Percentiles rank a stretch among this genome's conserved stretches.
Evolutionary conservation across 805 yeast genomes (phyloP).

Genomic region (Citeromyces matritensis): DNA sequence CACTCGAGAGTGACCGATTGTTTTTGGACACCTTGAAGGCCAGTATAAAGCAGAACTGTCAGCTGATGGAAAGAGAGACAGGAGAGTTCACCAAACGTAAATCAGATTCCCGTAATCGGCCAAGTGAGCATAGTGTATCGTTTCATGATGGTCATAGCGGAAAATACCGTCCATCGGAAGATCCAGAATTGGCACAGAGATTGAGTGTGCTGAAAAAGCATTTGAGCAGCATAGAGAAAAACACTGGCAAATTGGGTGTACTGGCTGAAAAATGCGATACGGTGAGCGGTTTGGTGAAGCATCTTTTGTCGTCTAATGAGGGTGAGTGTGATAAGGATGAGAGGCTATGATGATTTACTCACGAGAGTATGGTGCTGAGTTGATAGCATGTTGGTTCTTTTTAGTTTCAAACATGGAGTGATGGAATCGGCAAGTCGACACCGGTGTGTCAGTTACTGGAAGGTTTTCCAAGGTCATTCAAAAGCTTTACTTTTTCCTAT

Average conservation of each 20-base stretch:
- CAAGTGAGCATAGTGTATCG: neutral
- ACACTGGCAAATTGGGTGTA: neutral
- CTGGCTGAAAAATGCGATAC: slow-evolving; percentile 1
- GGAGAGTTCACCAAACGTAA: neutral
- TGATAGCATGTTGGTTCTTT: neutral
- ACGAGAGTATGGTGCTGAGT: neutral
- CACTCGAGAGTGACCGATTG: neutral
- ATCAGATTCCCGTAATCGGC: neutral
- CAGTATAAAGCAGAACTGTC: slow-evolving; percentile 1
- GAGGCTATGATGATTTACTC: neutral
- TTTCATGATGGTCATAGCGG: too few relatives aligned
- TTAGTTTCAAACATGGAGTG: too few relatives aligned
- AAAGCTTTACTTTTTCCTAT: too few relatives aligned
- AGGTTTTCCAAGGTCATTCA: too few relatives aligned
- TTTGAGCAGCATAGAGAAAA: neutral
- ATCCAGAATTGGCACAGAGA: slow-evolving; percentile 1
- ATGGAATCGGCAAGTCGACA: neutral
- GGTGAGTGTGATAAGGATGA: neutral
- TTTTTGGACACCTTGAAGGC: neutral
- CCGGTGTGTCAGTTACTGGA: neutral
- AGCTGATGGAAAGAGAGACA: slow-evolving; percentile 1
- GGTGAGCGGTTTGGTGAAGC: slow-evolving; percentile 1
- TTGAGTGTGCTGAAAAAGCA: neutral
- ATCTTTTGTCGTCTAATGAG: neutral
- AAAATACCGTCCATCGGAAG: slow-evolving; percentile 1